phyloP scores from a whole-genome alignment of 805 yeast genomes.

The Ogataea parapolymorpha region DNA sequence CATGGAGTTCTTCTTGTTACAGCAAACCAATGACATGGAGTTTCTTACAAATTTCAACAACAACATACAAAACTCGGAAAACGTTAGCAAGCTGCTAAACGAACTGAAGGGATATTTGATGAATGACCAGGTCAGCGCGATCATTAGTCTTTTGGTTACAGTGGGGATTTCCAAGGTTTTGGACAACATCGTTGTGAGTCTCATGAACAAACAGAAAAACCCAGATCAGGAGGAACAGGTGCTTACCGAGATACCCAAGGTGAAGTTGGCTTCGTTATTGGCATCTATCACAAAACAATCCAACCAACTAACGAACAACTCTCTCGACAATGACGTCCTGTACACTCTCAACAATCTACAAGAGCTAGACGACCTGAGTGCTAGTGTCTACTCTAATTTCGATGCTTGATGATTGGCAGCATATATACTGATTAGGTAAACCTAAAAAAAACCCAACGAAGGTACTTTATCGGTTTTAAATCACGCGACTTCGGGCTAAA shows the following conservation, averaged over 20 bases:
- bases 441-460: conserved; percentile 2
- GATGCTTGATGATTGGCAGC: conserved; percentile 18
- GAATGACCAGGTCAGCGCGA: conserved; percentile 26
- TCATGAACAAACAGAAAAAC: conserved; percentile 13
- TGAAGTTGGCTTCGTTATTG: conserved; percentile 65
- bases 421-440: conserved; percentile 5
- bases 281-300: conserved; percentile 70
- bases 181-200: conserved; percentile 36
- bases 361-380: conserved; percentile 83
- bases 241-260: conserved; percentile 15
- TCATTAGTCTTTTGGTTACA: conserved; percentile 38
- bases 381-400: conserved; percentile 84
- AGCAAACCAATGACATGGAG: conserved; percentile 47
- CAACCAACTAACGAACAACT: conserved; percentile 31
- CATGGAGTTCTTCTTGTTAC: conserved; percentile 50
- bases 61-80: conserved; percentile 23
- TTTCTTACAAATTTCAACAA: conserved; percentile 33
- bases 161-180: conserved; percentile 47
- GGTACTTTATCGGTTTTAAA: conserved; percentile 13
- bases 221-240: conserved; percentile 12
- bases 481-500: conserved; percentile 4
- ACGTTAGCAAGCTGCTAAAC: conserved; percentile 26
- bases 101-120: conserved; percentile 32
- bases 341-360: conserved; percentile 46
- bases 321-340: conserved; percentile 31